These are phyloP conservation scores for Penicillium flavigenum DNA, from an alignment of 495 filamentous ascomycete species.

Conservation along the genomic window DNA sequence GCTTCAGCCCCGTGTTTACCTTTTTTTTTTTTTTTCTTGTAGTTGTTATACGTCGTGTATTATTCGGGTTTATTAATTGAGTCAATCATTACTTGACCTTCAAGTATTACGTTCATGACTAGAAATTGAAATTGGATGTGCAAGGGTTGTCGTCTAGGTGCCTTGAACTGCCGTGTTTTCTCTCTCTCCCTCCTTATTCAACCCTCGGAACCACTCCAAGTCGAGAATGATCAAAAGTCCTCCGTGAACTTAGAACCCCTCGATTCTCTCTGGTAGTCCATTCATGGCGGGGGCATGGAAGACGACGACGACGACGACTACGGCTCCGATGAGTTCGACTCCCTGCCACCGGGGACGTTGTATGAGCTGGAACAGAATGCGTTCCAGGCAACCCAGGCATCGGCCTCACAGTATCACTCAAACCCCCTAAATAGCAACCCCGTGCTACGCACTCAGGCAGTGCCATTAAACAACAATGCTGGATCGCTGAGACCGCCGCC, in stretches of 20 bases:
- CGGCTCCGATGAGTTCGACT: slow-evolving; percentile 65
- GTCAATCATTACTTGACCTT: background rate
- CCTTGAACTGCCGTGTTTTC: slow-evolving; percentile 1
- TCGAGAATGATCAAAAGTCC: background rate
- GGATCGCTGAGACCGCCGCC: slow-evolving; percentile 31
- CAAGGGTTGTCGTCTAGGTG: background rate
- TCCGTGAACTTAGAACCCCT: slow-evolving; percentile 1
- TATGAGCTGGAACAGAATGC: slow-evolving; percentile 57
- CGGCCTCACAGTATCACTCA: slow-evolving; percentile 19
- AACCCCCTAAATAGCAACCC: slow-evolving; percentile 7
- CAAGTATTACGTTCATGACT: background rate
- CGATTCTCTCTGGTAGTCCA: slow-evolving; percentile 14
- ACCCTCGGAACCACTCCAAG: background rate
- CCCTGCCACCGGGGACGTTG: slow-evolving; percentile 51
- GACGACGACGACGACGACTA: slow-evolving; percentile 60
- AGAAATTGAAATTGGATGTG: slow-evolving; percentile 5
- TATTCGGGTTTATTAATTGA: background rate
- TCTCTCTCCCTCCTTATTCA: background rate
- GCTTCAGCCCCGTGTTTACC: slow-evolving; percentile 3
- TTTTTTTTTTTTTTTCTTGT: background rate
- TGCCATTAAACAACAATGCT: slow-evolving; percentile 10
- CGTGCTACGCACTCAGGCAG: slow-evolving; percentile 11
- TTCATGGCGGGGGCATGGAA: slow-evolving; percentile 59
- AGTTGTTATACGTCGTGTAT: background rate
- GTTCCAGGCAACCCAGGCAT: slow-evolving; percentile 49